These are phyloP conservation scores for Penicillium griseofulvum DNA, from an alignment of 2,329 filamentous ascomycete species.

Conservation along the genomic window DNA sequence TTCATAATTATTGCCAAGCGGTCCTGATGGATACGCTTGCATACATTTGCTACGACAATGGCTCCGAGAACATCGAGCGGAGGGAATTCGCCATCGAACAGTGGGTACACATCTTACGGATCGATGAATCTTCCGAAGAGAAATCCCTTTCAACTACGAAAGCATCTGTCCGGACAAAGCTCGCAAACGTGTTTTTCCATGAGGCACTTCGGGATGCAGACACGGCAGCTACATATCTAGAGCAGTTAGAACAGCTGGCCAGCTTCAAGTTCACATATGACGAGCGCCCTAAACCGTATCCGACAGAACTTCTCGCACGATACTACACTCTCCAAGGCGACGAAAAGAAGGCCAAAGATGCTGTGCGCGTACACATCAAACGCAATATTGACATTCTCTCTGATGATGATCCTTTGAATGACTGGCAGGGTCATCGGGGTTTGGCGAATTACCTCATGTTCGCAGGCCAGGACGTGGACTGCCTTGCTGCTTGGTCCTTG, in stretches of 20 bases:
- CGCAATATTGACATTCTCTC: constrained; percentile 25
- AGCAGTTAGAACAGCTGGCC: constrained; percentile 5
- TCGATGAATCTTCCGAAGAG: background rate
- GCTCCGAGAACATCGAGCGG: background rate
- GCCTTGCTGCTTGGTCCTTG: constrained; percentile 29
- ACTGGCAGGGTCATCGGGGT: constrained; percentile 23
- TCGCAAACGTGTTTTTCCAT: constrained; percentile 10
- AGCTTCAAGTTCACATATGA: background rate
- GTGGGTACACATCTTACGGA: constrained; percentile 9
- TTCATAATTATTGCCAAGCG: background rate
- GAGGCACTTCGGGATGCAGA: constrained; percentile 2
- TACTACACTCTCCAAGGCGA: constrained; percentile 18
- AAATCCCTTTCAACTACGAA: background rate
- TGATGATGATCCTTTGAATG: constrained; percentile 30
- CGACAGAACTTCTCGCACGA: constrained; percentile 4
- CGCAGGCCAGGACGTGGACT: constrained; percentile 24
- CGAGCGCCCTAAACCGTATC: background rate
- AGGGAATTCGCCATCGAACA: constrained; percentile 7
- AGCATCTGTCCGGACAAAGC: background rate
- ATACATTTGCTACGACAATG: constrained; percentile 6
- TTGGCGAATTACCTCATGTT: constrained; percentile 21
- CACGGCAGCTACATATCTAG: background rate
- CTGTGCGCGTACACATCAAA: constrained; percentile 19
- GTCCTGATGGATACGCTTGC: constrained; percentile 11
- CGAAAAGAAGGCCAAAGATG: constrained; percentile 14